These are phyloP conservation scores for Volvox reticuliferus DNA, from an alignment of 139 green algal species.

Conservation along the genomic window DNA sequence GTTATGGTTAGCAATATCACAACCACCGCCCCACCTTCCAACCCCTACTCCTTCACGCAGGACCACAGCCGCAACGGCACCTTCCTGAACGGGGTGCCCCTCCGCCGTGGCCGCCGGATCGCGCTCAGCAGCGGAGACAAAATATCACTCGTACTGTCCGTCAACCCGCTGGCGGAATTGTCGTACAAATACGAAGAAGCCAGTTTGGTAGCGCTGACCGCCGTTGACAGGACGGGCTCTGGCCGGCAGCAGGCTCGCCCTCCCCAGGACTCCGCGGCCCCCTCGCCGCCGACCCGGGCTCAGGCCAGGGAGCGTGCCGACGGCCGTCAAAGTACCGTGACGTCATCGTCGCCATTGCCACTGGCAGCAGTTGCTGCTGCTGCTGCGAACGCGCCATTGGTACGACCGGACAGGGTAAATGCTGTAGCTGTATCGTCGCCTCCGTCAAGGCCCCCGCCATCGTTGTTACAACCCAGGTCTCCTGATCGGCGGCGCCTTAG, in stretches of 20 bases:
- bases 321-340: neutral
- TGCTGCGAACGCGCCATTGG: neutral
- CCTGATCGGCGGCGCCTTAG: conserved; percentile 10
- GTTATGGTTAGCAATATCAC: no score
- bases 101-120: neutral
- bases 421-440: neutral
- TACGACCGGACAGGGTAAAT: neutral
- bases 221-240: neutral
- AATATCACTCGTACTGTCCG: conserved; percentile 73
- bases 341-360: neutral
- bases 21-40: neutral
- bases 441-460: neutral
- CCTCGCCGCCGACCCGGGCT: neutral
- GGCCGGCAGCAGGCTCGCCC: neutral
- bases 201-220: neutral
- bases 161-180: conserved; percentile 63
- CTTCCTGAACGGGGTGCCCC: conserved; percentile 65
- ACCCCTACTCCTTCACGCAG: conserved; percentile 24
- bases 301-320: neutral
- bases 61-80: conserved; percentile 79
- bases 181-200: conserved; percentile 21
- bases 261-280: neutral
- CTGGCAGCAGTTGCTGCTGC: neutral
- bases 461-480: neutral
- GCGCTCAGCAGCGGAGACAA: conserved; percentile 64